These are phyloP conservation scores for Pestalotiopsis sp. DNA, from an alignment of 2,329 filamentous ascomycete species.

Conservation along the genomic window DNA sequence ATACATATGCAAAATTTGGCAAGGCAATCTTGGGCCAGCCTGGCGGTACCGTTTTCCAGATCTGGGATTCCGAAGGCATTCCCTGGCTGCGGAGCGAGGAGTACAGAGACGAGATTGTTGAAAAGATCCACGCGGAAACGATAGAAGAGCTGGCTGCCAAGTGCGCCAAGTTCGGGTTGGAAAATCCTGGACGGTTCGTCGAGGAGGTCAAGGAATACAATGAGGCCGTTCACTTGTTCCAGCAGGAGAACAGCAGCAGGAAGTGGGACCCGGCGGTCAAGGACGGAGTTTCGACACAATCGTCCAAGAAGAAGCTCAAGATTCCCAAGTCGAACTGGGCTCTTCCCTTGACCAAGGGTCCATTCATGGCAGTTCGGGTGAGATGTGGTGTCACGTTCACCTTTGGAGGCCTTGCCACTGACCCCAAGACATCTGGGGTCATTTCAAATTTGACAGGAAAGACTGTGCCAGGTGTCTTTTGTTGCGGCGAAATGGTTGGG, in stretches of 20 bases:
- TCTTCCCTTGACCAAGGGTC: conserved; percentile 55
- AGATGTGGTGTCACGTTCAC: conserved; percentile 70
- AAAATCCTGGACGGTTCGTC: conserved; percentile 48
- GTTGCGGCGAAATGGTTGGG: conserved; percentile 68
- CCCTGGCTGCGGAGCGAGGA: conserved; percentile 63
- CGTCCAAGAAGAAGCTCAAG: conserved; percentile 41
- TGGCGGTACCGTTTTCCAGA: conserved; percentile 61
- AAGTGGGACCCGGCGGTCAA: conserved; percentile 63
- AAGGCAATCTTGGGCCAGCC: conserved; percentile 63
- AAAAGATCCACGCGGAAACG: conserved; percentile 51
- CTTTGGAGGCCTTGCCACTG: conserved; percentile 64
- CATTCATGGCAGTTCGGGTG: conserved; percentile 67
- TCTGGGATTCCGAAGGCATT: conserved; percentile 60
- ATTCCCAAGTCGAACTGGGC: conserved; percentile 71
- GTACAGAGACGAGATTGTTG: conserved; percentile 61
- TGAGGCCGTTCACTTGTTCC: conserved; percentile 51
- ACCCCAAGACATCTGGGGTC: conserved; percentile 54
- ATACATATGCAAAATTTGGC: conserved; percentile 70
- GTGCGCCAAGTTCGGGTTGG: conserved; percentile 49
- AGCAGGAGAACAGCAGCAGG: conserved; percentile 43
- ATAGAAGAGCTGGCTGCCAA: conserved; percentile 60
- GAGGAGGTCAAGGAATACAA: conserved; percentile 60
- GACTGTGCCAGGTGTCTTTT: conserved; percentile 60
- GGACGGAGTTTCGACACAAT: conserved; percentile 65
- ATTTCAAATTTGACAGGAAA: conserved; percentile 46